Evolutionary conservation across 1,139 yeast species (phyloP), one percentile per base, ranked within the genome.

Genomic region (Yamadazyma diospyri): DNA sequence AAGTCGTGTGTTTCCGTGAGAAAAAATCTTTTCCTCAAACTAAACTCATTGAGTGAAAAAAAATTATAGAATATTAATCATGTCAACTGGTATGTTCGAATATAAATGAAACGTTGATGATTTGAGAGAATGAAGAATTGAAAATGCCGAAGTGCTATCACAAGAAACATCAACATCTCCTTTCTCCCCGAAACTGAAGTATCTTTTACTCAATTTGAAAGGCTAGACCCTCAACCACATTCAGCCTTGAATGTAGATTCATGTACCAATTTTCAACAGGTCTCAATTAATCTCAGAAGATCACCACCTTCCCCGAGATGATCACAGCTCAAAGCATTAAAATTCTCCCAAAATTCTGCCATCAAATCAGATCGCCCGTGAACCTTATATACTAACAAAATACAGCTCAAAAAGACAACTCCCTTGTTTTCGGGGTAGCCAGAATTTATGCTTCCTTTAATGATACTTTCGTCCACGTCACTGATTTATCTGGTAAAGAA

Each of bases 341-440:
- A n/a, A n/a, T n/a, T n/a, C n/a, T n/a, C n/a, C n/a, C n/a, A n/a
- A n/a, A n/a, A n/a, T n/a, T n/a, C 23, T 21, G 10, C 6, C 7
- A 21, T 6, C 23, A 4, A 21, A 21, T 21, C 6, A 23, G 13
- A 15, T 19, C 18, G n/a, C n/a, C n/a, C n/a, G n/a, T n/a, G n/a
- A n/a, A n/a, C n/a, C n/a, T n/a, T n/a, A 12, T 17, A 27, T 21
- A 20, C 45, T 47, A 47, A 40, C 45, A 32, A 17, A 15, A 22
- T 25, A 33, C 38, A 46, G 50, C 50, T 43, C 48, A 45, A 46
- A 48, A 42, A 46, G 55, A 50, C 46, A 47, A 89, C 67, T 85
- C 94, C 80, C 96, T 87, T 77, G 97, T 89, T 69, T 94, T 94
- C 73, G 99, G 99, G 81, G 98, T 94, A 76, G 98, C 98, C 69